Evolutionary conservation across 805 yeast genomes (phyloP), one percentile per base, ranked within the genome.

Genomic region (Lachancea fermentati): DNA sequence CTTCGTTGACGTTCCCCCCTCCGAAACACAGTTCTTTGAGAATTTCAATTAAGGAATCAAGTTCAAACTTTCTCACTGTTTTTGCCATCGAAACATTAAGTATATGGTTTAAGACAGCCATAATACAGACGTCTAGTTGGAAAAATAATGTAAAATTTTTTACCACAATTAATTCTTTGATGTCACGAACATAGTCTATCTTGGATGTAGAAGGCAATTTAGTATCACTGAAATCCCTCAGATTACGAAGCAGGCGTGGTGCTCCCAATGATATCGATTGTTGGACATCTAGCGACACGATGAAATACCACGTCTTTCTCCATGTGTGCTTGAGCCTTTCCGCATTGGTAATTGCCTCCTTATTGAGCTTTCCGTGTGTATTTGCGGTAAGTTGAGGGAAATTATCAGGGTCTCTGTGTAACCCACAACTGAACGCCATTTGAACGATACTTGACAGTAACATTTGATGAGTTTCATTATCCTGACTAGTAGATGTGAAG

Each of bases 341-440:
- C 19, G 64, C 58, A 7, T 55, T 50, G n/a, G 54, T 51, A 32
- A 46, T 43, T n/a, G 52, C 45, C 17, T 52, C 57, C 34, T 52
- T 50, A 33, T 49, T 51, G 11, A 48, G 39, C 19, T 39, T 45
- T 7, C 43, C 45, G 18, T 38, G 40, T 2, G 34, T 32, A 24
- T 30, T 54, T 7, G 56, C 54, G 22, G 61, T 63, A 37, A 68
- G 58, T 44, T 68, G 70, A 11, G 71, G 68, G 48, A 76, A 76
- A 30, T 65, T 65, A 34, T 68, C 71, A 0, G 88, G 87, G 47
- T 81, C 88, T 49, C 87, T 67, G 54, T 81, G 80, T 18, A 81
- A 54, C 0, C 88, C 89, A 47, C 81, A 69, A 29, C 81, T 70
- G 39, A 75, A 68, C 0, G 81, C 85, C 82, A 81, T 78, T 51